phyloP scores from a whole-genome alignment of 768 basidiomycete species.

The Tulasnella calospora region DNA sequence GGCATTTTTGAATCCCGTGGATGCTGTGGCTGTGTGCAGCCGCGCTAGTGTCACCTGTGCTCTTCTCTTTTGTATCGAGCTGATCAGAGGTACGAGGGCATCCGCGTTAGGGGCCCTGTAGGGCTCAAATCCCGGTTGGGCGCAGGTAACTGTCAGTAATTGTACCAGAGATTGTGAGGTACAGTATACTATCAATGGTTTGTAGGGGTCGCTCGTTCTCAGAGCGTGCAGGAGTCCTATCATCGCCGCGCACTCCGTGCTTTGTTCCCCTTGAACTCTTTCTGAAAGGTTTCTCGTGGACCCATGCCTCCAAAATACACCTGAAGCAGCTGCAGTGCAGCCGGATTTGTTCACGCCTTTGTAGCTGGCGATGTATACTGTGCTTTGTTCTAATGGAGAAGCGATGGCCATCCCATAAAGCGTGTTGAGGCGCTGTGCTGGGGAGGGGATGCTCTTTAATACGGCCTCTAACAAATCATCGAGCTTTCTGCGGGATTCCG shows the following conservation, averaged over 20 bases:
- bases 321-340: not conserved
- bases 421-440: not conserved
- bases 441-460: not conserved
- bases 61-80: not conserved
- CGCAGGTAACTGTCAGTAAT: not conserved
- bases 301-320: not conserved
- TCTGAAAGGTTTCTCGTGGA: not conserved
- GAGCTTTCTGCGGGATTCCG: not conserved
- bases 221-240: not conserved
- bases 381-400: not conserved
- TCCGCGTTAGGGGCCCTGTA: not conserved
- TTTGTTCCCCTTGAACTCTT: not conserved
- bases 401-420: not conserved
- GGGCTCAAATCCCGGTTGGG: not conserved
- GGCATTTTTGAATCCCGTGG: too few species aligned
- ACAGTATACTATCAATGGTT: not conserved
- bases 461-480: not conserved
- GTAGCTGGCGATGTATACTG: not conserved
- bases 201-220: not conserved
- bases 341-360: not conserved
- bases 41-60: not conserved
- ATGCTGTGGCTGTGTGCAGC: too few species aligned
- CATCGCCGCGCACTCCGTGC: not conserved
- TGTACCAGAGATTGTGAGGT: not conserved
- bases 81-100: not conserved